These are phyloP conservation scores for Osmanthus fragrans DNA, from an alignment of 257 asterid species.

Conservation along the genomic window DNA sequence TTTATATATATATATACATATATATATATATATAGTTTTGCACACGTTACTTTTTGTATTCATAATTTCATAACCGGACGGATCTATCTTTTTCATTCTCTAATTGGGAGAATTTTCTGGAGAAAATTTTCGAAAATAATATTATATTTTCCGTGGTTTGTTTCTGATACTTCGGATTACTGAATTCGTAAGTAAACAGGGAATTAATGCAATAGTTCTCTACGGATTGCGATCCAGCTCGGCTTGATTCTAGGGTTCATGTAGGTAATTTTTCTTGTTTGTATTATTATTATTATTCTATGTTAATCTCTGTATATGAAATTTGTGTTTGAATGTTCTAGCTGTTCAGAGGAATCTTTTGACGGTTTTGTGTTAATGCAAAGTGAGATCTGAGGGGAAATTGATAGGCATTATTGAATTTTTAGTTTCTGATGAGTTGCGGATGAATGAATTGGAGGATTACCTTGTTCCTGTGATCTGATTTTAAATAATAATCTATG, in stretches of 20 bases:
- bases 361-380: neutral
- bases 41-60: neutral
- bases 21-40: neutral
- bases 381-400: conserved; percentile 37
- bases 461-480: neutral
- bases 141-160: neutral
- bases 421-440: neutral
- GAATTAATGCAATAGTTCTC: conserved; percentile 3
- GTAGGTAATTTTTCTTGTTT: conserved; percentile 1
- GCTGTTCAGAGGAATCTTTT: neutral
- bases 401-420: conserved; percentile 31
- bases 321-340: neutral
- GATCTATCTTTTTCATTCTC: conserved; percentile 19
- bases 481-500: conserved; percentile 1
- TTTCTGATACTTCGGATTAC: neutral
- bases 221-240: conserved; percentile 37
- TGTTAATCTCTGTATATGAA: neutral
- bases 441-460: neutral
- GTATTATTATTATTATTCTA: too few species aligned
- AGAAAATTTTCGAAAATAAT: neutral
- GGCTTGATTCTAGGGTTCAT: conserved; percentile 18
- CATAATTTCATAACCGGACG: neutral
- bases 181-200: neutral
- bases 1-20: neutral
- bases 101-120: conserved; percentile 22